A percentile compares a stretch with the other conserved stretches of the same genome.
These are phyloP conservation scores for Meripilus lineatus DNA, from an alignment of 1,284 basidiomycete genomes.

Conservation along the genomic window DNA sequence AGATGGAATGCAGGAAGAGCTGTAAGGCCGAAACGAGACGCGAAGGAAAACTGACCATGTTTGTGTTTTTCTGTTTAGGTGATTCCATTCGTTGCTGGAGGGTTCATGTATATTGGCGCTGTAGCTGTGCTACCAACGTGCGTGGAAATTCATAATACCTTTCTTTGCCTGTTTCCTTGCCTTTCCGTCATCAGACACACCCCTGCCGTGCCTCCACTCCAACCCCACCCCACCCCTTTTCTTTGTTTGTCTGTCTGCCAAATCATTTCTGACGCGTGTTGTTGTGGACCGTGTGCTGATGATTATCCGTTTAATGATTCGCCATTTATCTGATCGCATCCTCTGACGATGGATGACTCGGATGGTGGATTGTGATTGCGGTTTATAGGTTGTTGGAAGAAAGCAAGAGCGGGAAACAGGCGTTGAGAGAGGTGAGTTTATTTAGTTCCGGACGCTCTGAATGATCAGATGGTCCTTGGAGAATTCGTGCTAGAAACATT, in stretches of 20 bases:
- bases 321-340: too few species aligned
- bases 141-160: constrained; percentile 26
- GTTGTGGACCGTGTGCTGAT: too few species aligned
- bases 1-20: too few species aligned
- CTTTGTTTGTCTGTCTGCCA: neutral
- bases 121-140: constrained; percentile 88
- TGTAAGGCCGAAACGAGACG: too few species aligned
- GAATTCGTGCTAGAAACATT: too few species aligned
- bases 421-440: constrained; percentile 75
- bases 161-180: too few species aligned
- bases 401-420: constrained; percentile 81
- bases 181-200: too few species aligned
- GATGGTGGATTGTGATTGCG: neutral
- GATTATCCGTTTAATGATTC: too few species aligned
- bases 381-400: constrained; percentile 68
- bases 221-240: constrained; percentile 14
- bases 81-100: constrained; percentile 87
- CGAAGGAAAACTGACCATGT: neutral
- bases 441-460: too few species aligned
- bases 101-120: constrained; percentile 90
- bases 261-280: too few species aligned
- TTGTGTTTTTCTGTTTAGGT: constrained; percentile 41
- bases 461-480: too few species aligned
- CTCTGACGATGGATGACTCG: neutral
- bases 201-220: constrained; percentile 2